A percentile compares a stretch with the other conserved stretches of the same genome.
Evolutionary conservation across 2,329 filamentous ascomycete species (phyloP).

Genomic region (Lachnellula occidentalis): DNA sequence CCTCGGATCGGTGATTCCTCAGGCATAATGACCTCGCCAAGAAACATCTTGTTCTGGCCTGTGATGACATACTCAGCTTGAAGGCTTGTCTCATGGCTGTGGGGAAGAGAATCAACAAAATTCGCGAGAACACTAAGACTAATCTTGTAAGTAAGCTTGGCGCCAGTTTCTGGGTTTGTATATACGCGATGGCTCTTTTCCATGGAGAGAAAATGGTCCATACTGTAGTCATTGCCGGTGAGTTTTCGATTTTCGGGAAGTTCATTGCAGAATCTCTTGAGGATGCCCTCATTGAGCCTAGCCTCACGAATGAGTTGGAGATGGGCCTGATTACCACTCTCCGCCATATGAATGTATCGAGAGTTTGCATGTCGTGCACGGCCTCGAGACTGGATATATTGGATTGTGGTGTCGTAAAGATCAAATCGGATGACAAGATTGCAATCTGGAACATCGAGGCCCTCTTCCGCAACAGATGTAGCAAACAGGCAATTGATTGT

Average conservation of each 20-base stretch:
- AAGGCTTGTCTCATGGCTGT: slow-evolving; percentile 33
- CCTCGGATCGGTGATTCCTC: slow-evolving; percentile 65
- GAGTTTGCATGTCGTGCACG: slow-evolving; percentile 75
- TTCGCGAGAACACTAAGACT: slow-evolving; percentile 66
- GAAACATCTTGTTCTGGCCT: slow-evolving; percentile 51
- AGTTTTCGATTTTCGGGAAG: slow-evolving; percentile 72
- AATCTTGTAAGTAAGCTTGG: slow-evolving; percentile 71
- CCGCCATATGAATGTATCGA: slow-evolving; percentile 78
- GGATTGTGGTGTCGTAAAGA: slow-evolving; percentile 82
- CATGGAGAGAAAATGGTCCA: slow-evolving; percentile 50
- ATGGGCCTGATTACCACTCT: slow-evolving; percentile 62
- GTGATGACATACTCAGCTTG: slow-evolving; percentile 58
- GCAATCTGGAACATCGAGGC: slow-evolving; percentile 63
- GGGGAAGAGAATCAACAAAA: slow-evolving; percentile 66
- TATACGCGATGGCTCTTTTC: slow-evolving; percentile 39
- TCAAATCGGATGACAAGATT: slow-evolving; percentile 73
- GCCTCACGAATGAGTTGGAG: slow-evolving; percentile 51
- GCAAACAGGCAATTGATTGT: slow-evolving; percentile 59
- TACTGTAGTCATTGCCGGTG: slow-evolving; percentile 50
- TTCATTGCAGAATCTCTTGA: slow-evolving; percentile 70
- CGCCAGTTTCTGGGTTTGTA: slow-evolving; percentile 61
- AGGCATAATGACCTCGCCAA: slow-evolving; percentile 76
- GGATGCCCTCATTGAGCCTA: slow-evolving; percentile 51
- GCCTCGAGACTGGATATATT: slow-evolving; percentile 90
- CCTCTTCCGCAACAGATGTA: slow-evolving; percentile 63